A percentile compares a stretch with the other conserved stretches of the same genome.
These are phyloP conservation scores for Hymenoscyphus occultus DNA, from an alignment of 2,329 filamentous ascomycete species.

Conservation along the genomic window DNA sequence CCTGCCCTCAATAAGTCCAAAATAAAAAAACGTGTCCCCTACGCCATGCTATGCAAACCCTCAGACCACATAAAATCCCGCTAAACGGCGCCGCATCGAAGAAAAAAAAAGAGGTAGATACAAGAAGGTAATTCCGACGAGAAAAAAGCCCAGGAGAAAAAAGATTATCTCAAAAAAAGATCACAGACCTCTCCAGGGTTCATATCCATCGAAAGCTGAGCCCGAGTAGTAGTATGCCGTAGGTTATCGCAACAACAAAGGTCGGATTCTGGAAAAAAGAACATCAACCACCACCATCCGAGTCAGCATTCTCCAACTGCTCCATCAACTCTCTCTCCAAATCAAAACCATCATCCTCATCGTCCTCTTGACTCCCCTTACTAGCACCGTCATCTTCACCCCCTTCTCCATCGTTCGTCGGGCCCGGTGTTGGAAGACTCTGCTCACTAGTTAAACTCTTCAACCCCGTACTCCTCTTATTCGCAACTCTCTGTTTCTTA, in stretches of 20 bases:
- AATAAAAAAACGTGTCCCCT: neutral
- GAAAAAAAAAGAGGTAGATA: neutral
- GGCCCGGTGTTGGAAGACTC: constrained; percentile 43
- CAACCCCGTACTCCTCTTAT: constrained; percentile 46
- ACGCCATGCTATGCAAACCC: constrained; percentile 5
- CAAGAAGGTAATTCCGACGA: too few relatives aligned
- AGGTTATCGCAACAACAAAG: too few relatives aligned
- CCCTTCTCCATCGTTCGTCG: constrained; percentile 43
- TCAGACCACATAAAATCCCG: neutral
- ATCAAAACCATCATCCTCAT: constrained; percentile 45
- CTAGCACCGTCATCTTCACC: constrained; percentile 36
- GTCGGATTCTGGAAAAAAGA: neutral
- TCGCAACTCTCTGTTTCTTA: constrained; percentile 51
- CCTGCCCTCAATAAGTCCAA: neutral
- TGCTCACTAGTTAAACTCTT: constrained; percentile 45
- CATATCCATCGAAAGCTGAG: too few relatives aligned
- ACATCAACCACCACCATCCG: constrained; percentile 20
- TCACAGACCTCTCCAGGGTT: too few relatives aligned
- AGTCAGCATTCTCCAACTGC: constrained; percentile 42
- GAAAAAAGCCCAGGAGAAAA: too few relatives aligned
- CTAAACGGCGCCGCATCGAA: too few relatives aligned
- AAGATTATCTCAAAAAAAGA: too few relatives aligned
- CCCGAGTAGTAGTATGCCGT: too few relatives aligned
- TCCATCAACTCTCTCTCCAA: constrained; percentile 50
- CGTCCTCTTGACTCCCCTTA: constrained; percentile 36